Evolutionary conservation across 257 asterid species (phyloP).

Genomic region (Solanum virginianum): DNA sequence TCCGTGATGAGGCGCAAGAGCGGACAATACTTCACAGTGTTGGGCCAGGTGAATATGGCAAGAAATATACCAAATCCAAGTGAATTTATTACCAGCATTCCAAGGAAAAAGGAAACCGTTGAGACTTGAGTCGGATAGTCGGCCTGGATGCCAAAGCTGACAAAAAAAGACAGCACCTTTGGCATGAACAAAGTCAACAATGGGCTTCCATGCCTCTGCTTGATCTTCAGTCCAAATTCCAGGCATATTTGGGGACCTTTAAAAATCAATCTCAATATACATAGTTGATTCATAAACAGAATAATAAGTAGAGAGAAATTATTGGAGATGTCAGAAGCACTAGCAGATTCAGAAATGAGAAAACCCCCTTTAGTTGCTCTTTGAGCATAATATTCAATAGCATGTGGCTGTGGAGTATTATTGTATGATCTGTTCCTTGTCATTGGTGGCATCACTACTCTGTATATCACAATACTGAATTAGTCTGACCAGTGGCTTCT

Average conservation of each 20-base stretch:
- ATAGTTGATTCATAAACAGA: background rate
- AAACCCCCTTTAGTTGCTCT: background rate
- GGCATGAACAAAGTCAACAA: background rate
- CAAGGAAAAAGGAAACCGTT: background rate
- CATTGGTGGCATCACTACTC: background rate
- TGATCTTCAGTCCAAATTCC: background rate
- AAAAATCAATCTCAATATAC: background rate
- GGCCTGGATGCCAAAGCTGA: background rate
- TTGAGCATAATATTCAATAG: background rate
- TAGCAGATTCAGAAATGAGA: background rate
- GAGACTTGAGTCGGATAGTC: background rate
- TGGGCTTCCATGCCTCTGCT: background rate
- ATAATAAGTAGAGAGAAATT: background rate
- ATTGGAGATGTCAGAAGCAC: background rate
- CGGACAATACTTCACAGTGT: too few species aligned
- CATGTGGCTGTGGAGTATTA: background rate
- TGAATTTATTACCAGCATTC: background rate
- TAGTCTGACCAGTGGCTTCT: background rate
- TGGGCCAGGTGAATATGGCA: background rate
- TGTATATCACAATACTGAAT: background rate
- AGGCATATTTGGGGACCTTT: background rate
- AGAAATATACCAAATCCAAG: background rate
- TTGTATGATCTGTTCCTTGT: conserved; percentile 2
- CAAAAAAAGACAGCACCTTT: background rate
- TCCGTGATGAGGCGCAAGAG: too few species aligned